Conservation (phyloP, 192 early-diverging fungal species). For the Endogone sp. region DNA sequence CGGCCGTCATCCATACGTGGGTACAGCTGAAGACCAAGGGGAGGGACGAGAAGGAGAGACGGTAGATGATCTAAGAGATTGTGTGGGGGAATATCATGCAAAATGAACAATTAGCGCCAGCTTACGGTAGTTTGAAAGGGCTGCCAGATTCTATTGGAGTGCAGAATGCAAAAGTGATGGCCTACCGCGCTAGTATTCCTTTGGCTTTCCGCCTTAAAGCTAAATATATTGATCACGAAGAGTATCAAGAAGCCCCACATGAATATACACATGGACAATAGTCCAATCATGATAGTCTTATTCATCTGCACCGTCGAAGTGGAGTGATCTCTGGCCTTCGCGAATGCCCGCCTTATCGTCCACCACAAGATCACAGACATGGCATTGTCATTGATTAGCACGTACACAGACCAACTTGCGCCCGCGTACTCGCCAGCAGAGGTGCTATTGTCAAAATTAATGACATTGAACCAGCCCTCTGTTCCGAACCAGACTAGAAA, state of each 20-base stretch:
- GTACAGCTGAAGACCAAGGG: no score
- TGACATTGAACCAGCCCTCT: no score
- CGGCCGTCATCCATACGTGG: no score
- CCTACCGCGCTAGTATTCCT: background rate
- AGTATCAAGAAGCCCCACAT: background rate
- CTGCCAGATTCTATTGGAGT: background rate
- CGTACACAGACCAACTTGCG: no score
- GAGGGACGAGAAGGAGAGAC: no score
- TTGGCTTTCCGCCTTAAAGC: background rate
- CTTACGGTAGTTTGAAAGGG: no score
- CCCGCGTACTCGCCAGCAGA: no score
- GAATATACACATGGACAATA: background rate
- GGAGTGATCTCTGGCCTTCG: background rate
- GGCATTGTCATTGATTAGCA: no score
- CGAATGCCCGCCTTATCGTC: background rate
- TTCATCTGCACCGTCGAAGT: background rate
- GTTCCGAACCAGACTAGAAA: no score
- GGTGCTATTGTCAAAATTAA: no score
- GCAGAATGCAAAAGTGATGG: background rate
- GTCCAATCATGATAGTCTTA: background rate
- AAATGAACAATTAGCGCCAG: no score
- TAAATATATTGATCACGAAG: background rate
- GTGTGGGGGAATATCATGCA: background rate
- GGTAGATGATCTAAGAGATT: background rate
- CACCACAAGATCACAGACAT: no score